Evolutionary conservation across 768 basidiomycete genomes (phyloP).

Genomic region (Leucocoprinus leucothites): DNA sequence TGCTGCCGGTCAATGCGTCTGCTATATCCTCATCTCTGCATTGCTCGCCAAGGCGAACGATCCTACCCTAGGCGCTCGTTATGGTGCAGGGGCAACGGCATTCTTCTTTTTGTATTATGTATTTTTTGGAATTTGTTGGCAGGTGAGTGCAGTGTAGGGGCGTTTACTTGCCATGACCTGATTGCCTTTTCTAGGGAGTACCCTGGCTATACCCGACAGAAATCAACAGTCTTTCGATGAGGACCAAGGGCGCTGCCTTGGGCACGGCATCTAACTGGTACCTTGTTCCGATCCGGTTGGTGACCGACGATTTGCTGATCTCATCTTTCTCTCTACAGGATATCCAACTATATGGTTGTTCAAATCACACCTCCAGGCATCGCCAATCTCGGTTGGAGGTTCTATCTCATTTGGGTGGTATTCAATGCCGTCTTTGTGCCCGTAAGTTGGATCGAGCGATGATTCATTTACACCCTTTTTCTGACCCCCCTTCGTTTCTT

Average conservation of each 20-base stretch:
- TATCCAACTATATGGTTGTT: constrained; percentile 50
- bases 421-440: constrained; percentile 49
- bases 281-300: neutral
- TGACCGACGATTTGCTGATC: neutral
- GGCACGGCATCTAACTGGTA: constrained; percentile 49
- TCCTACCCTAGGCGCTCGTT: constrained; percentile 28
- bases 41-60: constrained; percentile 35
- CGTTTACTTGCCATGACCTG: neutral
- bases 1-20: constrained; percentile 46
- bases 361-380: constrained; percentile 48
- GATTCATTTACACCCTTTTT: neutral
- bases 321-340: constrained; percentile 23
- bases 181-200: constrained; percentile 30
- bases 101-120: constrained; percentile 52
- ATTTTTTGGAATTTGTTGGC: constrained; percentile 52
- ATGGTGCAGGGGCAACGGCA: constrained; percentile 40
- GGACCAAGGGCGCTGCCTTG: constrained; percentile 46
- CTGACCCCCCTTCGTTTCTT: neutral
- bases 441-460: constrained; percentile 23
- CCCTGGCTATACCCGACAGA: constrained; percentile 51
- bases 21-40: constrained; percentile 41
- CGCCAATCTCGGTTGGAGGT: constrained; percentile 43
- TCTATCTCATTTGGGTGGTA: constrained; percentile 47
- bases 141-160: constrained; percentile 27
- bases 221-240: constrained; percentile 48